Evolutionary conservation across 805 yeast genomes (phyloP).

Genomic region (Metschnikowia arizonensis): DNA sequence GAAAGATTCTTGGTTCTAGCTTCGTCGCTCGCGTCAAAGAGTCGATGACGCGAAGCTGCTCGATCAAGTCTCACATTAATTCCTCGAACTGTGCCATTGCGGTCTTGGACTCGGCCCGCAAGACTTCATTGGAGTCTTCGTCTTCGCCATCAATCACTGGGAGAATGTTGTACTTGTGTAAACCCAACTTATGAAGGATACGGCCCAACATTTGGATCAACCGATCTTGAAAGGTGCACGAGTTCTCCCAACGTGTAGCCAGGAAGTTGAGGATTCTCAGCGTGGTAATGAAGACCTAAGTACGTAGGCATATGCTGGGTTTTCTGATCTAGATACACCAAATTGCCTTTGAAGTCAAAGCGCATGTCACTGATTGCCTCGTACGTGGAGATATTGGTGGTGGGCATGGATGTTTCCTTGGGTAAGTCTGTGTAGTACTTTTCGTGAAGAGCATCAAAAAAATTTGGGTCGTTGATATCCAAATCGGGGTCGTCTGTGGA

Average conservation of each 20-base stretch:
- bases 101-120: constrained; percentile 35
- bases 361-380: constrained; percentile 65
- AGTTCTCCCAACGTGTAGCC: constrained; percentile 89
- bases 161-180: constrained; percentile 50
- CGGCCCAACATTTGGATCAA: constrained; percentile 83
- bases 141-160: constrained; percentile 40
- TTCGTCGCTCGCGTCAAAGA: constrained; percentile 70
- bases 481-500: constrained; percentile 32
- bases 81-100: constrained; percentile 42
- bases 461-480: constrained; percentile 73
- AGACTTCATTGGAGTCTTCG: constrained; percentile 30
- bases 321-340: constrained; percentile 47
- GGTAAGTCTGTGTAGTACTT: constrained; percentile 90
- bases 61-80: constrained; percentile 68
- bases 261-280: constrained; percentile 82
- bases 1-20: constrained; percentile 58
- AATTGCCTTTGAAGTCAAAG: constrained; percentile 82
- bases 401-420: constrained; percentile 60
- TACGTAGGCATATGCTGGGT: constrained; percentile 43
- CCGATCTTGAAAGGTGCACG: constrained; percentile 72
- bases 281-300: constrained; percentile 85
- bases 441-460: constrained; percentile 72
- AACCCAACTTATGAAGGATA: constrained; percentile 74
- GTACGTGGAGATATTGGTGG: constrained; percentile 39
- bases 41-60: constrained; percentile 58